phyloP scores from a whole-genome alignment of 176 grass and related monocot genomes.

The Zizania latifolia region DNA sequence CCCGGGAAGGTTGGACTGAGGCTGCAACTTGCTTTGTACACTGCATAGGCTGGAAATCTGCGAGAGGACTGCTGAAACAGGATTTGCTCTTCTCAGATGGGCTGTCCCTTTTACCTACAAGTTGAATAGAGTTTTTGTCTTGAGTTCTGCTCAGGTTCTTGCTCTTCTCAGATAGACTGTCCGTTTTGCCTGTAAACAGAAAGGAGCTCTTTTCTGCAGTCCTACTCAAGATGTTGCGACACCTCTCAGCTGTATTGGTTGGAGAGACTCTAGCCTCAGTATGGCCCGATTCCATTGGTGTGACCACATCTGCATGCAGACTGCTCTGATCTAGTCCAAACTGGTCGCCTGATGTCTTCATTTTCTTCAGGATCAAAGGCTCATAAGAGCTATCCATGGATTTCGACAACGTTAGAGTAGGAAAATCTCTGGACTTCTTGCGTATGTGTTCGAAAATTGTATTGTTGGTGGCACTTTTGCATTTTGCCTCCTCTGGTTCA shows the following conservation, averaged over 20 bases:
- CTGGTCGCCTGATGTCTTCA: constrained; percentile 34
- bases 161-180: constrained; percentile 28
- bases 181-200: constrained; percentile 16
- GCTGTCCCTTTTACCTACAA: neutral
- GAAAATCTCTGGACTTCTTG: constrained; percentile 76
- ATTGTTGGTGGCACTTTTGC: constrained; percentile 31
- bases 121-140: constrained; percentile 7
- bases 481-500: constrained; percentile 43
- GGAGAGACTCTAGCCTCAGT: constrained; percentile 22
- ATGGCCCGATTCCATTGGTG: constrained; percentile 31
- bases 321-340: constrained; percentile 31
- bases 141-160: constrained; percentile 10
- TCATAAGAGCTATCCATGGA: constrained; percentile 70
- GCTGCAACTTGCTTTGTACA: constrained; percentile 13
- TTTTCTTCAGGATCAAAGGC: constrained; percentile 59
- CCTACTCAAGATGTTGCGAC: constrained; percentile 13
- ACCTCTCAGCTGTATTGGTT: constrained; percentile 35
- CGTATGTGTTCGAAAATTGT: constrained; percentile 86
- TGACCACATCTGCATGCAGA: constrained; percentile 12
- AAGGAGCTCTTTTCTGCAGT: constrained; percentile 13
- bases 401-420: constrained; percentile 46
- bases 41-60: constrained; percentile 23
- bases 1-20: constrained; percentile 19
- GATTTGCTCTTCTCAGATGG: constrained; percentile 31
- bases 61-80: constrained; percentile 22